A percentile compares a stretch with the other conserved stretches of the same genome.
These are phyloP conservation scores for Zanthoxylum bungeanum DNA, from an alignment of 345 rosid species.

Conservation along the genomic window DNA sequence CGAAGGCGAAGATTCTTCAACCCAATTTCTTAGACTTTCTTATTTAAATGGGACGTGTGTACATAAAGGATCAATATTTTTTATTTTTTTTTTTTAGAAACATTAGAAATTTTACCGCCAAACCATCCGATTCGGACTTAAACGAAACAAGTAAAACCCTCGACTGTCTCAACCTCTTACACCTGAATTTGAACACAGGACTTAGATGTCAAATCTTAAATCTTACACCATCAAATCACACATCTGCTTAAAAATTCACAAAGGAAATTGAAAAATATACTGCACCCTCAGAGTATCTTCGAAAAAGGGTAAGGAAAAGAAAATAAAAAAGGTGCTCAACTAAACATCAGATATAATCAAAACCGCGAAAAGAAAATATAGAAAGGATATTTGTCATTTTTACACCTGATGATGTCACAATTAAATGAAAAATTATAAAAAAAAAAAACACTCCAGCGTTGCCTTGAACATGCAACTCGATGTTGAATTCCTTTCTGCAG, in stretches of 20 bases:
- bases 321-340: background rate
- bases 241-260: background rate
- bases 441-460: slow-evolving; percentile 5
- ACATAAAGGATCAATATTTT: background rate
- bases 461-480: slow-evolving; percentile 8
- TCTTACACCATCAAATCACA: too few species aligned
- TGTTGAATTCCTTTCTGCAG: slow-evolving; percentile 13
- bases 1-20: background rate
- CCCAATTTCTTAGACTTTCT: background rate
- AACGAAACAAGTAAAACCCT: too few species aligned
- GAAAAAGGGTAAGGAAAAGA: background rate
- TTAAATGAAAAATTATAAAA: background rate
- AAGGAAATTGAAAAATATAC: background rate
- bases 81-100: too few species aligned
- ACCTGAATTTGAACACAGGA: too few species aligned
- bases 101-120: too few species aligned
- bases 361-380: background rate
- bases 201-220: too few species aligned
- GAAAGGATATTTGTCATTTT: background rate
- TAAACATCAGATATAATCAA: background rate
- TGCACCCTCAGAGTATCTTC: background rate
- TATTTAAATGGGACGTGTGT: background rate
- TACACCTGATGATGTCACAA: slow-evolving; percentile 5
- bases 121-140: too few species aligned
- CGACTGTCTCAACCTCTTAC: too few species aligned